Conservation (phyloP, 805 yeast species). For the Lachancea meyersii region DNA sequence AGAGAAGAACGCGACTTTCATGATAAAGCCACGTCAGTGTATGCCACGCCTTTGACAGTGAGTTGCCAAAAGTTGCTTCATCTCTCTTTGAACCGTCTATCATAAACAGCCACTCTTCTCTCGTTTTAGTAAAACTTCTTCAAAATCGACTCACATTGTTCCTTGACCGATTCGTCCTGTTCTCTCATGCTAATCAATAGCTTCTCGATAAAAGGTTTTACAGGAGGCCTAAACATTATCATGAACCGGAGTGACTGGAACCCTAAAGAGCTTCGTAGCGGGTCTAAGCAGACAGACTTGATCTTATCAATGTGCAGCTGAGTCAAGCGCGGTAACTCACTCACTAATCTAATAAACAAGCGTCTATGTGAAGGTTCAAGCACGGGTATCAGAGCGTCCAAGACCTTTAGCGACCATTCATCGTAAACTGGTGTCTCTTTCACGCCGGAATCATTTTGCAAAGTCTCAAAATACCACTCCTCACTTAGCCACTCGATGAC, state of each 20-base stretch:
- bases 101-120: no score
- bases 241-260: slow-evolving; percentile 75
- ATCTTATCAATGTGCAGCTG: slow-evolving; percentile 56
- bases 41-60: no score
- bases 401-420: slow-evolving; percentile 60
- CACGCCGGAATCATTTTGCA: slow-evolving; percentile 2
- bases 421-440: slow-evolving; percentile 44
- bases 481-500: slow-evolving; percentile 92
- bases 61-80: no score
- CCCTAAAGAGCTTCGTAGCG: slow-evolving; percentile 74
- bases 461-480: slow-evolving; percentile 72
- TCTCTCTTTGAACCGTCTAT: no score
- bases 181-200: slow-evolving; percentile 23
- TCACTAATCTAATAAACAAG: slow-evolving; percentile 70
- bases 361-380: slow-evolving; percentile 77
- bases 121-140: slow-evolving; percentile 19
- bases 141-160: slow-evolving; percentile 25
- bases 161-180: slow-evolving; percentile 23
- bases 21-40: no score
- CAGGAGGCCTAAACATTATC: slow-evolving; percentile 89
- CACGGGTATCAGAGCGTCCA: slow-evolving; percentile 79
- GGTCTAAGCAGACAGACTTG: slow-evolving; percentile 75
- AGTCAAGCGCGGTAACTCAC: slow-evolving; percentile 79
- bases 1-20: no score
- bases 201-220: slow-evolving; percentile 36